Base-by-base conservation (phyloP, 306 rosid species). In the Lablab purpureus region DNA sequence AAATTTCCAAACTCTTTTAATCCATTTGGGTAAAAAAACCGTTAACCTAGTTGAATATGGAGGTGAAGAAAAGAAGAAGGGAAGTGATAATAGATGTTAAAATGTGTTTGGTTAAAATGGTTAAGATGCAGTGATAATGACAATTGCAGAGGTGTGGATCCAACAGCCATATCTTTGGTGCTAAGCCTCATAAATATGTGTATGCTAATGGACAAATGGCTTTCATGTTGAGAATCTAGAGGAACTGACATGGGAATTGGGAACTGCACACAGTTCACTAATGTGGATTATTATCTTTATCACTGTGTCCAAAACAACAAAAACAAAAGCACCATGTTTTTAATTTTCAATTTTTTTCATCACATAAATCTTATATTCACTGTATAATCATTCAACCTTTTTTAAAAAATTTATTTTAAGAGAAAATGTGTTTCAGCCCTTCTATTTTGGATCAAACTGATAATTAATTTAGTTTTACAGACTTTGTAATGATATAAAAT, bases 71-170 rank as follows among this genome's bases (percentile, higher is more conserved):
- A 45, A 4, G 8, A 43, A 43, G 47, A 43, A 10, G 14, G 8
- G 19, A 47, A 49, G 54, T 5, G 23, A 0, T 55, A 22, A 13
- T 11, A 41, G 4, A 25, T 27, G 60, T 45, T 75, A 45, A 15
- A 55, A n/a, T 3, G 15, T 60, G 43, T 62, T 10, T 45, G 71
- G 79, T 46, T 62, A 62, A 76, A 49, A 76, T 62, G 80, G 71
- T 62, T 36, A 50, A 64, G 17, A 37, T 32, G 37, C 4, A 5
- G 19, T 36, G 81, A 77, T 36, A 36, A 50, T 36, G 74, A 50
- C 81, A 34, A 64, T 22, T 66, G 67, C 41, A 34, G 54, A 36
- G 81, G 74, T 65, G 74, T 17, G 64, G 30, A 41, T 67, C 55
- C 11, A 34, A 7, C 47, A 46, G 50, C 72, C 62, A 19, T 75